Percentiles rank a stretch among this genome's conserved stretches.
These are phyloP conservation scores for Eleusine coracana DNA, from an alignment of 176 grass and related monocot genomes.

Conservation along the genomic window DNA sequence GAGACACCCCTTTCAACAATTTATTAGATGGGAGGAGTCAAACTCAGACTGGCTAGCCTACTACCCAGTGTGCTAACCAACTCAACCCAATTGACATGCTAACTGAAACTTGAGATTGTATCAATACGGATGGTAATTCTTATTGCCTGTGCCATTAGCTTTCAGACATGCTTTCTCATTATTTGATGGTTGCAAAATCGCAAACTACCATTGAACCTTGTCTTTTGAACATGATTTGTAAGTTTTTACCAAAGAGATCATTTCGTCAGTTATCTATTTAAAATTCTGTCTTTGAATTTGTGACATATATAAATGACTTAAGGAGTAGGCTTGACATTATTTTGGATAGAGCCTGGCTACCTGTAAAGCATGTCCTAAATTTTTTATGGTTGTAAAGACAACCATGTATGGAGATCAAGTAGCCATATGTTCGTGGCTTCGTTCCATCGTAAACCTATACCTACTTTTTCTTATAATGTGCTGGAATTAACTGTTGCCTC, in stretches of 20 bases:
- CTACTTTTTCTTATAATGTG: background rate
- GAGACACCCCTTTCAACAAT: background rate
- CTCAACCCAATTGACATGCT: background rate
- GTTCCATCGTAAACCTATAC: background rate
- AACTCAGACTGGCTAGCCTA: background rate
- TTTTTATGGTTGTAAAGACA: slow-evolving; percentile 20
- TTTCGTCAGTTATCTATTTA: slow-evolving; percentile 2
- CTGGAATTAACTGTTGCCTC: background rate
- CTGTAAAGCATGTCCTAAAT: background rate
- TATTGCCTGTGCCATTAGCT: slow-evolving; percentile 1
- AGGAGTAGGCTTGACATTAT: background rate
- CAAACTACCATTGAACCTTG: background rate
- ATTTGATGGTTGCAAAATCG: slow-evolving; percentile 8
- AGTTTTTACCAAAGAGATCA: background rate
- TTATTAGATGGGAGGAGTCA: background rate
- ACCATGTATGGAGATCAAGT: slow-evolving; percentile 16
- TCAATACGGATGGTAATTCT: background rate
- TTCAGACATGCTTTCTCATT: background rate
- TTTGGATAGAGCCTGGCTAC: background rate
- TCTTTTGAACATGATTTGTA: slow-evolving; percentile 15
- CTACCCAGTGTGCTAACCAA: background rate
- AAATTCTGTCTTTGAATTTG: slow-evolving; percentile 5
- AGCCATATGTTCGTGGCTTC: background rate
- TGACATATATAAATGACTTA: background rate
- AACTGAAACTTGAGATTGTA: slow-evolving; percentile 4